Conservation (phyloP, 176 grass and related monocot species). For the Triticum aestivum region DNA sequence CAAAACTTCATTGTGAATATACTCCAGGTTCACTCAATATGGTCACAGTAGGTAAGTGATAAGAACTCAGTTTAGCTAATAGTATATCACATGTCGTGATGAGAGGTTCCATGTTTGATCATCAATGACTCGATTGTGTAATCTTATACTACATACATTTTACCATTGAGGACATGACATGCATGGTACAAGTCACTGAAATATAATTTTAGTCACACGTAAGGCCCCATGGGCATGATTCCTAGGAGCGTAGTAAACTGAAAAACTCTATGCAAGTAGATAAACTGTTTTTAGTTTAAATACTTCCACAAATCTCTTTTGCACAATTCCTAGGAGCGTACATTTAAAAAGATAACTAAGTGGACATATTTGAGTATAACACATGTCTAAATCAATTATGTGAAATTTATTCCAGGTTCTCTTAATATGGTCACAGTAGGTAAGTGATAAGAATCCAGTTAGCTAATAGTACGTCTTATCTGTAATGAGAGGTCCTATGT, state of each 20-base stretch:
- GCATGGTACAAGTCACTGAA: too few species aligned
- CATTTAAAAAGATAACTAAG: background rate
- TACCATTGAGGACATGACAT: too few species aligned
- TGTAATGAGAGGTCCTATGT: background rate
- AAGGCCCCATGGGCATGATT: background rate
- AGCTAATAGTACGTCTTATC: background rate
- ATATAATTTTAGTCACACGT: too few species aligned
- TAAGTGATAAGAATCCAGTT: background rate
- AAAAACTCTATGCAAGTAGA: background rate
- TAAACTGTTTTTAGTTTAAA: conserved; percentile 5
- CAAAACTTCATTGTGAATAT: too few species aligned
- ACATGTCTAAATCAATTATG: background rate
- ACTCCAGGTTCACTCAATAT: too few species aligned
- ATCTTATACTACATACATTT: too few species aligned
- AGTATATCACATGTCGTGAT: too few species aligned
- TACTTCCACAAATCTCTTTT: background rate
- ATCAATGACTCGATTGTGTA: too few species aligned
- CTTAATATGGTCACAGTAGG: background rate
- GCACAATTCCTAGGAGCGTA: background rate
- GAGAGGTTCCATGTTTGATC: too few species aligned
- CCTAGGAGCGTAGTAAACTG: background rate
- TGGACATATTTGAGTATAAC: background rate
- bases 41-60: too few species aligned
- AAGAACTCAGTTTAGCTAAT: too few species aligned
- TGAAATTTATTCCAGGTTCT: background rate